phyloP scores from a whole-genome alignment of 73 alveolate genomes.

The Paramecium octaurelia region DNA sequence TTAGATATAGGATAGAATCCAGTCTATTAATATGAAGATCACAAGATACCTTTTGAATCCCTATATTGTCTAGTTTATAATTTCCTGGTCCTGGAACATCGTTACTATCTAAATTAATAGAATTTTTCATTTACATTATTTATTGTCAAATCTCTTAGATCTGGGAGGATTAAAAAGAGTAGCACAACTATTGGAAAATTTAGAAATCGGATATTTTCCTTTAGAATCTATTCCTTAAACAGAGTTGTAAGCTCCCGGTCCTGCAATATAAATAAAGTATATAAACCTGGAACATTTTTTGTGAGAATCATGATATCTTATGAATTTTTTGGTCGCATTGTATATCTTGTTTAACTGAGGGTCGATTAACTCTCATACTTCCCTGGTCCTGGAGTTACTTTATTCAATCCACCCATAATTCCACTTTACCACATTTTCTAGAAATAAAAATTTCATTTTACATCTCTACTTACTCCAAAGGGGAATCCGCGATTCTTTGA shows the following conservation, averaged over 20 bases:
- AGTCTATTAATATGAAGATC: not conserved
- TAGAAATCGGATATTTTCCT: constrained; percentile 61
- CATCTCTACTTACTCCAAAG: constrained; percentile 61
- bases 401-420: constrained; percentile 50
- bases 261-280: not conserved
- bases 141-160: constrained; percentile 63
- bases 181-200: constrained; percentile 57
- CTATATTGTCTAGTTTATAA: constrained; percentile 57
- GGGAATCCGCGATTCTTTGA: constrained; percentile 48
- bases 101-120: not conserved
- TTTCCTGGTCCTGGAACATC: constrained; percentile 76
- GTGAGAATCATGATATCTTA: constrained; percentile 43
- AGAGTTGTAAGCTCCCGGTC: constrained; percentile 55
- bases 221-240: constrained; percentile 48
- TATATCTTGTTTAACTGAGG: constrained; percentile 8
- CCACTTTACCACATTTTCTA: constrained; percentile 58
- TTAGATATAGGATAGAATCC: constrained; percentile 35
- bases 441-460: not conserved
- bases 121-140: not conserved
- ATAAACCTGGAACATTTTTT: constrained; percentile 32
- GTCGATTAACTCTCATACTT: constrained; percentile 40
- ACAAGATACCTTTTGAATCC: constrained; percentile 33
- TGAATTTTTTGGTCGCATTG: constrained; percentile 46
- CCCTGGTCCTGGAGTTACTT: constrained; percentile 60
- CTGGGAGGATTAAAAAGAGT: constrained; percentile 67